These are phyloP conservation scores for Russula ochroleuca DNA, from an alignment of 768 basidiomycete species.

Conservation along the genomic window DNA sequence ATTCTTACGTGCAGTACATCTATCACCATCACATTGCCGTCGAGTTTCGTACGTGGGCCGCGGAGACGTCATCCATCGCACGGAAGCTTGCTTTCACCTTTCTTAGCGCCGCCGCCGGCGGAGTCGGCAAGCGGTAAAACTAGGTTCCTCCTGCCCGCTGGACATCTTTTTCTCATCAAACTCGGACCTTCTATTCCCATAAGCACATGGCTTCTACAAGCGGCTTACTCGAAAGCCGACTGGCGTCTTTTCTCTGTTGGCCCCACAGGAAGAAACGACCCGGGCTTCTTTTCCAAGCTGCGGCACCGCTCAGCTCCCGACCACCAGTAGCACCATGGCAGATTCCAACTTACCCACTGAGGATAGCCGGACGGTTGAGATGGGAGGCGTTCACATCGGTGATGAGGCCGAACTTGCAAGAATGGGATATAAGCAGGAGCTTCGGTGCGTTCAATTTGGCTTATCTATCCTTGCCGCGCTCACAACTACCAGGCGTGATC, in stretches of 20 bases:
- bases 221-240: not conserved
- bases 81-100: too few relatives aligned
- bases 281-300: not conserved
- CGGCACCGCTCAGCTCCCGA: not conserved
- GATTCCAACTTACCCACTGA: not conserved
- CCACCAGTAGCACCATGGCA: not conserved
- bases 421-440: conserved; percentile 71
- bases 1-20: too few relatives aligned
- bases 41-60: too few relatives aligned
- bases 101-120: too few relatives aligned
- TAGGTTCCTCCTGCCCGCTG: not conserved
- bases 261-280: not conserved
- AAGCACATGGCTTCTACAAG: not conserved
- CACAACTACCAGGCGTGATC: conserved; percentile 46
- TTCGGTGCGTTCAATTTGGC: conserved; percentile 43
- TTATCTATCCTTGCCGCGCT: not conserved
- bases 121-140: too few relatives aligned
- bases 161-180: not conserved
- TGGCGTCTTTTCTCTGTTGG: conserved; percentile 1
- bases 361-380: not conserved
- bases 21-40: too few relatives aligned
- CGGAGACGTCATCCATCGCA: too few relatives aligned
- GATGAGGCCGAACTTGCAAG: conserved; percentile 63
- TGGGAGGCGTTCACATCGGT: conserved; percentile 25
- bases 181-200: not conserved